Evolutionary conservation across 202 grass and related monocot species (phyloP), one percentile per base, ranked within the genome.

Genomic region (Schoenoplectus triqueter): DNA sequence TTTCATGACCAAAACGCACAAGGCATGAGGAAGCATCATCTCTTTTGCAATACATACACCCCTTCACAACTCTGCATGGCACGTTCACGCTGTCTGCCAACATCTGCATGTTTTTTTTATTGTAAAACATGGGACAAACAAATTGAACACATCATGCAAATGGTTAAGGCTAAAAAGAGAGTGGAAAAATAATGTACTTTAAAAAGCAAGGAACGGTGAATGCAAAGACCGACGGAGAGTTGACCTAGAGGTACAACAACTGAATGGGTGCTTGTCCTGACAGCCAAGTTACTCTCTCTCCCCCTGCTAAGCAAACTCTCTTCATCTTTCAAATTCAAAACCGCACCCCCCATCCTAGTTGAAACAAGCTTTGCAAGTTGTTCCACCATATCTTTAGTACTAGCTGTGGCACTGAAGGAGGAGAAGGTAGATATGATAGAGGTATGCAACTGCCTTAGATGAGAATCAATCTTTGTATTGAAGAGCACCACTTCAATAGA

Each of bases 31-130:
- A 87, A 62, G 90, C 95, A 56, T 95, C 91, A 57, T 98, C 87
- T 88, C 80, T 85, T 88, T 90, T 95, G 70, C 95, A 98, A 85
- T 93, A 98, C 86, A 88, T 95, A 79, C 95, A 98, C 1, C 95
- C 95, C 79, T 98, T 98, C 48, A 92, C 95, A 86, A 98, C 84
- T 88, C 95, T 92, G 80, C 95, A 95, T 41, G 93, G 93, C 73
- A 98, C 61, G 77, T 87, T 98, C 62, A 98, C 90, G 50, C 91
- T 89, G 82, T 98, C 92, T 52, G 91, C 95, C 84, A 98, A 60
- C 66, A 93, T 93, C 95, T 98, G 86, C 78, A 84, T 17, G 57
- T 76, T 77, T 31, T 31, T 31, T 61, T 69, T 31, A 22, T 51
- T n/a, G 6, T 7, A 0, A 87, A 52, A 76, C 82, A 69, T 89